Evolutionary conservation across 2,329 filamentous ascomycete genomes (phyloP), one percentile per base, ranked within the genome.

Genomic region (Gremmenia infestans): DNA sequence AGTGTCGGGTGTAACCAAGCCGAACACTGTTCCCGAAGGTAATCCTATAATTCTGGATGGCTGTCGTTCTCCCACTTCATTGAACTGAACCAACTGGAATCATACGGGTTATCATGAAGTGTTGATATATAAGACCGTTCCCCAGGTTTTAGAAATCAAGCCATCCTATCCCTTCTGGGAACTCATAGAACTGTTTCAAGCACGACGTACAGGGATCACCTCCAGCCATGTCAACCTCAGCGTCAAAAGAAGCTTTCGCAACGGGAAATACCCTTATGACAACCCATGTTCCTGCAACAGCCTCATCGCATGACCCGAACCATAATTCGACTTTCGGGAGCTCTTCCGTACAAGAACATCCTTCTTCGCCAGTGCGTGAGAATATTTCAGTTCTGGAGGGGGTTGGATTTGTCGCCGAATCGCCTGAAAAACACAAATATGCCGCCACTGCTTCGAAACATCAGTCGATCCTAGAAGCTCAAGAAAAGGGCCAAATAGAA

Each of bases 321-420:
- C 60, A 54, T 61, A 60, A 59, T 50, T 49, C 60, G 55, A 61
- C 61, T 50, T 57, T 61, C 39, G 39, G 32, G 28, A 48, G 36
- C 50, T 47, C 42, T 48, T 50, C 50, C 36, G 25, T 58, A 48
- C 53, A 23, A 39, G 48, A 50, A 28, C 48, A 56, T 48, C 14
- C 36, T 48, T 57, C 56, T 7, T 55, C 56, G 45, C 48, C 52
- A 12, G 14, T 60, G 42, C 53, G 58, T 39, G 54, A 53, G 9
- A 54, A 48, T 23, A 59, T 56, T 4, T 55, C 62, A 1, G 56
- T 60, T 6, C 40, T 59, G 23, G 60, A 57, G 8, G 54, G 37
- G 7, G 51, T 25, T 19, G 58, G 56, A 3, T 48, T 50, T 11
- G 50, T 57, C 4, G 48, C 54, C 35, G 60, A 61, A n/a, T 32